Conservation (phyloP, 2,329 filamentous ascomycete genomes). For the Fusarium haematococcum region DNA sequence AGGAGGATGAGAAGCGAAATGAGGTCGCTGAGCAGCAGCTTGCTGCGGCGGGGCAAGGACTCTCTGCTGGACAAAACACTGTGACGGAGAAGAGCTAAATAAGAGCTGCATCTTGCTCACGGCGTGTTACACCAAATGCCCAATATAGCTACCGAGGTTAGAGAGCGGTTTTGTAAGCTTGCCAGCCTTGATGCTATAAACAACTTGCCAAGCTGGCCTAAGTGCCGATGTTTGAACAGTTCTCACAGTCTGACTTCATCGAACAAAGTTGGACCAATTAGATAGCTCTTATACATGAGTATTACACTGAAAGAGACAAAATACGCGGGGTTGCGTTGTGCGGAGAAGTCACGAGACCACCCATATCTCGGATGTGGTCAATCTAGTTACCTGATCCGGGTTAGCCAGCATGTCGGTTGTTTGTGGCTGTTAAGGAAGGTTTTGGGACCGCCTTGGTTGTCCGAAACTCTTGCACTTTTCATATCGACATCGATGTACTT, state of each 20-base stretch:
- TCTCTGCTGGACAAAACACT: neutral
- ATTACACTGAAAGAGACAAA: neutral
- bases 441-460: neutral
- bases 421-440: neutral
- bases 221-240: neutral
- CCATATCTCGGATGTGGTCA: neutral
- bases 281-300: neutral
- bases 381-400: conserved; percentile 1
- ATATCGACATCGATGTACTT: neutral
- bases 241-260: neutral
- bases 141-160: no score
- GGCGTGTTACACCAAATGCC: no score
- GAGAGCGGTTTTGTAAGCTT: no score
- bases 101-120: no score
- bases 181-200: no score
- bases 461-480: neutral
- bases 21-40: conserved; percentile 28
- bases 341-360: neutral
- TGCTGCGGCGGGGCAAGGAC: neutral
- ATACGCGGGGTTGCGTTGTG: neutral
- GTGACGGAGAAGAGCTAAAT: neutral
- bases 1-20: conserved; percentile 27
- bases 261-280: neutral
- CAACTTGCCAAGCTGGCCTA: neutral
- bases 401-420: neutral